Percentiles rank a stretch among this genome's conserved stretches.
Conservation (phyloP, 192 early-diverging fungal species). For the Podila epicladia region DNA sequence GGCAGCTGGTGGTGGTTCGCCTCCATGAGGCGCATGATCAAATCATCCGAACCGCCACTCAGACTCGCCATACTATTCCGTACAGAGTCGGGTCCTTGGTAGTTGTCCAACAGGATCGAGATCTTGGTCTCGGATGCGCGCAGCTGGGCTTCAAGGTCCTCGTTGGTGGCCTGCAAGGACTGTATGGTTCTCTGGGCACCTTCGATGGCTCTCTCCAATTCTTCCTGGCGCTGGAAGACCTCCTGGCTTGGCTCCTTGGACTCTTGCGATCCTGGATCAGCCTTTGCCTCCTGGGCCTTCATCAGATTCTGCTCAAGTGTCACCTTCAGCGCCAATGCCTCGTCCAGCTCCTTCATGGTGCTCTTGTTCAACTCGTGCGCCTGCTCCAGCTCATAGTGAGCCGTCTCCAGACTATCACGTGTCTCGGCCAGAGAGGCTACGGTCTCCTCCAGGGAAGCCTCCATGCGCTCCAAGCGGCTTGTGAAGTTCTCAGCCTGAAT, state of each 20-base stretch:
- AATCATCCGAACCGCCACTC: conserved; percentile 25
- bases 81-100: conserved; percentile 44
- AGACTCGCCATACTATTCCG: conserved; percentile 44
- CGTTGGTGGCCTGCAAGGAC: conserved; percentile 17
- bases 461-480: conserved; percentile 12
- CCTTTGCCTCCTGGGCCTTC: conserved; percentile 3
- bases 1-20: conserved; percentile 12
- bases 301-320: conserved; percentile 8
- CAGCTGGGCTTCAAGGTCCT: conserved; percentile 33
- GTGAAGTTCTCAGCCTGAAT: conserved; percentile 10
- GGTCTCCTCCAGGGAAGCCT: conserved; percentile 14
- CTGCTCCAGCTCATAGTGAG: conserved; percentile 27
- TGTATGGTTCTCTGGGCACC: conserved; percentile 32
- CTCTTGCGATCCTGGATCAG: neutral
- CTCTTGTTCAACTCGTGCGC: conserved; percentile 23
- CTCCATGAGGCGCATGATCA: conserved; percentile 40
- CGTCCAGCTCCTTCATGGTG: conserved; percentile 20
- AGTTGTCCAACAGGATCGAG: conserved; percentile 42
- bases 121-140: conserved; percentile 43
- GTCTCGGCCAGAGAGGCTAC: conserved; percentile 28
- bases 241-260: neutral
- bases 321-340: conserved; percentile 15
- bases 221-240: conserved; percentile 17
- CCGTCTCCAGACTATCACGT: conserved; percentile 11
- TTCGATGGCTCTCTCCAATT: conserved; percentile 38